Percentiles rank a stretch among this genome's conserved stretches.
Conservation (phyloP, 108 stramenopile species). For the Nitzschia sp. region DNA sequence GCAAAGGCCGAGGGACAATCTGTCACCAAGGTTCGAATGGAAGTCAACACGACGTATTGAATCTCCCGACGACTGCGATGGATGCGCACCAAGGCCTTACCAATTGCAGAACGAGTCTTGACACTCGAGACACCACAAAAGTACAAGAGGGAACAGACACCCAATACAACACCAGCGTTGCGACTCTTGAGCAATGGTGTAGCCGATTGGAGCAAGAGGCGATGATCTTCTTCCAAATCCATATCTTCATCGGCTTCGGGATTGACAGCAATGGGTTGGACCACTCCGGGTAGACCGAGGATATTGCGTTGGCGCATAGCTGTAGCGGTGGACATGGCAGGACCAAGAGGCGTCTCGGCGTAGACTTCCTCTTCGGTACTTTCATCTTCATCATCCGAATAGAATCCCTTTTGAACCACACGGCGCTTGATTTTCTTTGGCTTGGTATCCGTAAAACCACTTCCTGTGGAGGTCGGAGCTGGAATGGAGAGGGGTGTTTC, state of each 20-base stretch:
- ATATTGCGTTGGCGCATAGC: constrained; percentile 36
- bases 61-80: constrained; percentile 92
- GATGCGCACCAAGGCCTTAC: constrained; percentile 94
- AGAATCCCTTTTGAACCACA: constrained; percentile 92
- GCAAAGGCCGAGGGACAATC: constrained; percentile 93
- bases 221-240: constrained; percentile 92
- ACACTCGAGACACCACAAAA: constrained; percentile 89
- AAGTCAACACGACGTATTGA: constrained; percentile 93
- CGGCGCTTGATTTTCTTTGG: constrained; percentile 59
- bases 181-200: constrained; percentile 91
- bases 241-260: constrained; percentile 60
- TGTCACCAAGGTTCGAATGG: constrained; percentile 85
- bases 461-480: no score
- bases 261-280: constrained; percentile 17
- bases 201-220: constrained; percentile 73
- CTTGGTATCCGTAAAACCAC: no score
- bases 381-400: constrained; percentile 97
- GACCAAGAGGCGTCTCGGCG: constrained; percentile 16
- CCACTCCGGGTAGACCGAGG: constrained; percentile 31
- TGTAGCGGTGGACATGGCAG: constrained; percentile 6
- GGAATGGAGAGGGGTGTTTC: no score
- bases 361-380: constrained; percentile 80
- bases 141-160: constrained; percentile 90
- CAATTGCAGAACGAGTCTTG: constrained; percentile 77
- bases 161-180: constrained; percentile 94